Base-by-base conservation (phyloP, 306 rosid species). In the Calophaca sinica region DNA sequence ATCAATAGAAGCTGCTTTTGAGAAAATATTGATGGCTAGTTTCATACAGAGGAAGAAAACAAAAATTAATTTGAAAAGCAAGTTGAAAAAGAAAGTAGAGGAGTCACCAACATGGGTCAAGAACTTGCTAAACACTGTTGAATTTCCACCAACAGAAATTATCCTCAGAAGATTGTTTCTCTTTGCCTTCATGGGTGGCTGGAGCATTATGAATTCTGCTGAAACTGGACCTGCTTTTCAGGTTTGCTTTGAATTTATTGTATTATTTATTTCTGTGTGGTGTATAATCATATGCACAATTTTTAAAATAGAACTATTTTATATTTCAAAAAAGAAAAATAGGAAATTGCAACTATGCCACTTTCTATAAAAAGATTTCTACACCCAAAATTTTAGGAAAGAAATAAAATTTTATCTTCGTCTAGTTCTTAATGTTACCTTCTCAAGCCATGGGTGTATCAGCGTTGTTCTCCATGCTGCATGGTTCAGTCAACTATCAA, bases 151-250 rank as follows among this genome's bases (percentile, higher is more conserved):
- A 0, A 73, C 84, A 14, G 98, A 96, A 48, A 86, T 92, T 61
- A 85, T 92, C 63, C 91, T 90, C 35, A 88, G 98, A 85, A 86
- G 99, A 81, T 79, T 92, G 81, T 92, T 92, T 84, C 96, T 96
- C 69, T 96, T 96, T 77, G 91, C 91, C 53, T 92, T 96, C 89
- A 92, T 92, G 98, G 97, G 85, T 80, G 98, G 92, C 72, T 96
- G 99, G 99, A 96, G 99, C 79, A 88, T 92, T 57, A 92, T 92
- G 96, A 96, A 92, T 84, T 92, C 98, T 5, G 91, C 96, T 14
- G 99, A 96, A 77, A 92, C 94, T 79, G 99, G 99, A 86, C 99
- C 99, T 80, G 98, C 97, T 48, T 96, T 96, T 82, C 98, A 94
- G 99, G 99, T 94, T 78, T 82, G 97, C 87, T 81, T 74, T 54